Percentiles rank a stretch among this genome's conserved stretches.
Evolutionary conservation across 176 grass and related monocot species (phyloP).

Genomic region (Urochloa ruziziensis): DNA sequence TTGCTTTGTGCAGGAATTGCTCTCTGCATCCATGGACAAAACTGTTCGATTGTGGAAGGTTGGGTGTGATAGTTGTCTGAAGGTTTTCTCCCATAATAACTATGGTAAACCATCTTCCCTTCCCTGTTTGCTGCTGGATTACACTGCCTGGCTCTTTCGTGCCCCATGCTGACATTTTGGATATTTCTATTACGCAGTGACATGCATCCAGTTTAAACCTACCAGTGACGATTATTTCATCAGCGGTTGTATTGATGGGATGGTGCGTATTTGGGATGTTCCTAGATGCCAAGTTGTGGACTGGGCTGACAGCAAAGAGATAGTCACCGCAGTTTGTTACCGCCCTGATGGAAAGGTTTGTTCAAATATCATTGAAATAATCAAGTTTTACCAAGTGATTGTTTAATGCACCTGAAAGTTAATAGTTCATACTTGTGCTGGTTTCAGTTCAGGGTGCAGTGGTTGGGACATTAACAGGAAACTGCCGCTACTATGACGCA

Average conservation of each 20-base stretch:
- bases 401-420: constrained; percentile 20
- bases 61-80: constrained; percentile 60
- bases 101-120: constrained; percentile 55
- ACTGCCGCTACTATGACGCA: constrained; percentile 72
- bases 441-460: constrained; percentile 58
- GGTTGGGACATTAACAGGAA: constrained; percentile 83
- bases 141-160: neutral
- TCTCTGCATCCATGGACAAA: constrained; percentile 86
- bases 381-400: neutral
- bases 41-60: constrained; percentile 82
- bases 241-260: constrained; percentile 81
- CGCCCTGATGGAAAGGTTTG: constrained; percentile 79
- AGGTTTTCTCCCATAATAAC: constrained; percentile 79
- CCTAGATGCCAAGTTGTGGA: constrained; percentile 58
- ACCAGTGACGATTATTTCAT: constrained; percentile 71
- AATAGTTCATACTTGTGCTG: constrained; percentile 23
- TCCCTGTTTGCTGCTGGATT: neutral
- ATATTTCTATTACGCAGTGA: constrained; percentile 66
- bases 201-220: constrained; percentile 85
- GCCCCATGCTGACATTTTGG: neutral
- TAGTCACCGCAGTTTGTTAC: constrained; percentile 83
- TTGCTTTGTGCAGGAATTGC: constrained; percentile 55
- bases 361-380: constrained; percentile 18
- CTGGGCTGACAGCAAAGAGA: constrained; percentile 76
- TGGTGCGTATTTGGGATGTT: constrained; percentile 85